A percentile compares a stretch with the other conserved stretches of the same genome.
Conservation (phyloP, 371 early-diverging fungal species). For the Basidiobolus meristosporus region DNA sequence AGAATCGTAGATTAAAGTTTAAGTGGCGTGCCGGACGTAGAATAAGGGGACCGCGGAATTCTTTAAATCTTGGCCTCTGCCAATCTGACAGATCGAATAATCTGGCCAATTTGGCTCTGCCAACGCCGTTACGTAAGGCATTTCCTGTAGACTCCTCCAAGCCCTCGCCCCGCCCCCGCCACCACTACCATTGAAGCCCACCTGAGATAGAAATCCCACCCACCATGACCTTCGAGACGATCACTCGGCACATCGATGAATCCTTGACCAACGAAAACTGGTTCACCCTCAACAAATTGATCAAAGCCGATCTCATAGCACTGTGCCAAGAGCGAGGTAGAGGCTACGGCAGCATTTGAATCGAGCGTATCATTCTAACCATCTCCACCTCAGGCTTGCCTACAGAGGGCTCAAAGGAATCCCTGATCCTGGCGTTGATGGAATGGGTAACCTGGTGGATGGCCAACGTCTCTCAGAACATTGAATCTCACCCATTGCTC, state of each 20-base stretch:
- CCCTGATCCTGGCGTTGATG: slow-evolving; percentile 31
- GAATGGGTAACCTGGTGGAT: slow-evolving; percentile 26
- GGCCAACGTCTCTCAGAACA: neutral
- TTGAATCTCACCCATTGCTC: neutral
- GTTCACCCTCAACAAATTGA: slow-evolving; percentile 23
- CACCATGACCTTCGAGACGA: slow-evolving; percentile 16
- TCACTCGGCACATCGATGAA: slow-evolving; percentile 29
- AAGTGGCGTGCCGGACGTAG: too few relatives aligned
- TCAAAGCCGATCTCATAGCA: slow-evolving; percentile 46
- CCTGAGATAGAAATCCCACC: too few relatives aligned
- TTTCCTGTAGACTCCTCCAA: too few relatives aligned
- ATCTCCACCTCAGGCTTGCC: slow-evolving; percentile 19
- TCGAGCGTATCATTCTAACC: neutral
- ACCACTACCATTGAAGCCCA: too few relatives aligned
- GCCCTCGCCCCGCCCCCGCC: too few relatives aligned
- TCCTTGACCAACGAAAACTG: neutral
- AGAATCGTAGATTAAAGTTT: too few relatives aligned
- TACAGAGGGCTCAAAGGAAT: slow-evolving; percentile 36
- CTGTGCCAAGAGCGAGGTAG: slow-evolving; percentile 53
- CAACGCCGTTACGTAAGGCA: too few relatives aligned
- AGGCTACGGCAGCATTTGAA: neutral
- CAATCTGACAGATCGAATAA: too few relatives aligned
- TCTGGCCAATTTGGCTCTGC: too few relatives aligned
- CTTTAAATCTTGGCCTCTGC: too few relatives aligned
- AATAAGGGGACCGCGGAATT: too few relatives aligned